phyloP scores from a whole-genome alignment of 1,284 basidiomycete genomes.

The Ceratobasidium sp. region DNA sequence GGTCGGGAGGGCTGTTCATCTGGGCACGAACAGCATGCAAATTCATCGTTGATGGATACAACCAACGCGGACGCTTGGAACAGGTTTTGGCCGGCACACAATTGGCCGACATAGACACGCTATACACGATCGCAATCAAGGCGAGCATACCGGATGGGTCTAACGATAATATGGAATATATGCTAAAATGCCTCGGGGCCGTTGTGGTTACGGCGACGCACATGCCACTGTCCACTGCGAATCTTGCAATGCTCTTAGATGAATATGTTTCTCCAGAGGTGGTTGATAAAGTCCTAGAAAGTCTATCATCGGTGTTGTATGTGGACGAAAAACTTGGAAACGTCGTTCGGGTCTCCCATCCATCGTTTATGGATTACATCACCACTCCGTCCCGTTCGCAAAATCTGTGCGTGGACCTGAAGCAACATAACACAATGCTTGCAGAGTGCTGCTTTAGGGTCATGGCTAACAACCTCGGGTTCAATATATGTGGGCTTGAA shows the following conservation, averaged over 20 bases:
- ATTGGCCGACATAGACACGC: not conserved
- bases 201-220: not conserved
- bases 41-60: not conserved
- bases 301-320: conserved; percentile 31
- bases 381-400: conserved; percentile 17
- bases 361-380: conserved; percentile 34
- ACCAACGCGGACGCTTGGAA: not conserved
- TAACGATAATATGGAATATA: not conserved
- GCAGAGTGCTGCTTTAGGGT: not conserved
- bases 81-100: no score
- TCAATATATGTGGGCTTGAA: conserved; percentile 41
- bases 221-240: not conserved
- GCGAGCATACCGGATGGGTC: not conserved
- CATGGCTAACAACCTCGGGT: not conserved
- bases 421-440: not conserved
- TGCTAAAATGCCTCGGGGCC: not conserved
- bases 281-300: not conserved
- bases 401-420: not conserved
- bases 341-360: conserved; percentile 29
- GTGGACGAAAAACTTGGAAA: not conserved
- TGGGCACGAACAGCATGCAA: conserved; percentile 7
- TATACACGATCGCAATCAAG: not conserved
- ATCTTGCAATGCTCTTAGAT: not conserved
- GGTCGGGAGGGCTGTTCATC: conserved; percentile 38
- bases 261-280: not conserved